A percentile compares a stretch with the other conserved stretches of the same genome.
phyloP scores from a whole-genome alignment of 108 stramenopile genomes.

The Cylindrotheca closterium region DNA sequence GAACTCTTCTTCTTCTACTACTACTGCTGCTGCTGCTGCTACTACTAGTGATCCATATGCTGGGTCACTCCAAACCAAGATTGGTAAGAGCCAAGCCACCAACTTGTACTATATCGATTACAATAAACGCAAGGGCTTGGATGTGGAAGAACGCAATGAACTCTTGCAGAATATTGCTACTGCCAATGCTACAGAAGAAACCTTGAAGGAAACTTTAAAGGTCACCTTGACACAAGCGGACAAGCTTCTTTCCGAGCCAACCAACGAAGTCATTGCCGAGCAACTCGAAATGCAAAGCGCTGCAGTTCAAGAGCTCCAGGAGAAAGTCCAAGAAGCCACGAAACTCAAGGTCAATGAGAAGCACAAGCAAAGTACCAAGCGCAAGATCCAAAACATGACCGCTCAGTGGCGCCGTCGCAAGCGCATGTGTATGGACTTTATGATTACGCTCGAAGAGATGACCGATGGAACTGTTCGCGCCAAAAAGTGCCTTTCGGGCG shows the following conservation, averaged over 20 bases:
- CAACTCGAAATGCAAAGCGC: conserved; percentile 45
- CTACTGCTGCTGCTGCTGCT: not conserved
- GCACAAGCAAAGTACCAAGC: conserved; percentile 52
- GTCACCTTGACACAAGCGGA: conserved; percentile 25
- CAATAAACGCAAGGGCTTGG: conserved; percentile 52
- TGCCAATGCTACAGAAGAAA: conserved; percentile 38
- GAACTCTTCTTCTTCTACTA: no score
- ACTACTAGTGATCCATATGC: conserved; percentile 39
- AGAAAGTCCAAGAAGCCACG: conserved; percentile 49
- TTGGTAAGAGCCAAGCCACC: conserved; percentile 56
- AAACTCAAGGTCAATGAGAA: conserved; percentile 61
- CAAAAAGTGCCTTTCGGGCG: conserved; percentile 68
- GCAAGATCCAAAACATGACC: conserved; percentile 56
- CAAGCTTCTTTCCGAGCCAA: conserved; percentile 70
- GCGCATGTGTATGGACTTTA: conserved; percentile 55
- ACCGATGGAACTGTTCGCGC: conserved; percentile 58
- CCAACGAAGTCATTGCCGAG: conserved; percentile 56
- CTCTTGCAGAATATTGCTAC: conserved; percentile 40
- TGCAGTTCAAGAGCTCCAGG: conserved; percentile 27
- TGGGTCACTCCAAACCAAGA: conserved; percentile 63
- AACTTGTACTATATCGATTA: conserved; percentile 77
- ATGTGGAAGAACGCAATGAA: conserved; percentile 49
- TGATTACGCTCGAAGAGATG: conserved; percentile 51
- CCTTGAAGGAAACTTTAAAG: conserved; percentile 30
- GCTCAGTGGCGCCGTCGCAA: conserved; percentile 67